These are phyloP conservation scores for Chlamydomonas sphaeroides DNA, from an alignment of 139 green algal genomes.

Conservation along the genomic window DNA sequence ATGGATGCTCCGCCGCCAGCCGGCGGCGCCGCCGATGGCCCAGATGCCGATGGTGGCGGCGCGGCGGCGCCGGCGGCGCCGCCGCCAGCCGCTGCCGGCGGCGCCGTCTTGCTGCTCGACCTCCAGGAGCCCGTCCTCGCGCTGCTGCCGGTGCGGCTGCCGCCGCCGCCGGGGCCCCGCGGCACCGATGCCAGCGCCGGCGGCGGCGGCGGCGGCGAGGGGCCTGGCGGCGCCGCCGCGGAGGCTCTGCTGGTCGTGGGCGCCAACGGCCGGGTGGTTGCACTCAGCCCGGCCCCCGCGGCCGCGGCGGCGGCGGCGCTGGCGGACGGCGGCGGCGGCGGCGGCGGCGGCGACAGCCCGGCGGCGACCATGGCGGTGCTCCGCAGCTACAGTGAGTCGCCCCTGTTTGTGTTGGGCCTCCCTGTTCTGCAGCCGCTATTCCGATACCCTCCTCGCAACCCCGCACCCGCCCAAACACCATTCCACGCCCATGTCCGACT, in stretches of 20 bases:
- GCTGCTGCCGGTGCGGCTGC: background rate
- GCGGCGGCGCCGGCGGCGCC: background rate
- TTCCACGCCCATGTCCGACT: too few relatives aligned
- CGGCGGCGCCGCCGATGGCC: background rate
- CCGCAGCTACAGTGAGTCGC: conserved; percentile 25
- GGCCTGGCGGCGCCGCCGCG: background rate
- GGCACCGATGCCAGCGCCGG: background rate
- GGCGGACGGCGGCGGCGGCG: background rate
- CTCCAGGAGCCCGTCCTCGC: conserved; percentile 36
- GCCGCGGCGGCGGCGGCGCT: background rate
- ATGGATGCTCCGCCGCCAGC: background rate
- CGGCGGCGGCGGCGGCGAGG: background rate
- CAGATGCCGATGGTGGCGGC: background rate
- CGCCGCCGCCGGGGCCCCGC: background rate
- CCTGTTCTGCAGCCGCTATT: too few relatives aligned
- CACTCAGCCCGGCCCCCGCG: background rate
- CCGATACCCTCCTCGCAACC: too few relatives aligned
- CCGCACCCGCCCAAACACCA: background rate
- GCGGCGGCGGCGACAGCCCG: background rate
- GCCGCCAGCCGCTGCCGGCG: background rate
- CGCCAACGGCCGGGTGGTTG: conserved; percentile 17
- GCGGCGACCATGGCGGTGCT: background rate
- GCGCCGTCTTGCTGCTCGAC: conserved; percentile 10
- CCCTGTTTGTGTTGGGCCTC: too few relatives aligned
- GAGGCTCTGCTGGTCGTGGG: conserved; percentile 29